Evolutionary conservation across 176 grass and related monocot species (phyloP).

Genomic region (Dactylis glomerata): DNA sequence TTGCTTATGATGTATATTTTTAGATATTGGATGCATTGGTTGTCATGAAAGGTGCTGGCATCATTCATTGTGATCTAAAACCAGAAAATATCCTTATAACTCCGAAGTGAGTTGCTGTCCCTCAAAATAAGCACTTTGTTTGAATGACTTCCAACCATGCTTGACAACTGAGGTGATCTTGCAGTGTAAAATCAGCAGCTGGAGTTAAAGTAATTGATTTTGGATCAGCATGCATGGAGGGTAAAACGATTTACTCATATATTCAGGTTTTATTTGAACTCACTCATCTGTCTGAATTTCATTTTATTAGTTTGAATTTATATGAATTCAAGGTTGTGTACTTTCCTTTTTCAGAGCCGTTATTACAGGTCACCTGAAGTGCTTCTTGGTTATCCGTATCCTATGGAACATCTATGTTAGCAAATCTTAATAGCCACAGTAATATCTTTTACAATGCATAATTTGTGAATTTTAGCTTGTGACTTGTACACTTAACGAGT

Average conservation of each 20-base stretch:
- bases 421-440: slow-evolving; percentile 7
- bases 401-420: slow-evolving; percentile 38
- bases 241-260: slow-evolving; percentile 91
- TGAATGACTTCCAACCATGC: slow-evolving; percentile 26
- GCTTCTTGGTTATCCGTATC: slow-evolving; percentile 99
- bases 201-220: slow-evolving; percentile 99
- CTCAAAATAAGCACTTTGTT: slow-evolving; percentile 19
- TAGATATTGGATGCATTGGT: slow-evolving; percentile 94
- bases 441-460: slow-evolving; percentile 15
- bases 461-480: slow-evolving; percentile 30
- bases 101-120: slow-evolving; percentile 55
- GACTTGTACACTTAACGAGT: slow-evolving; percentile 56
- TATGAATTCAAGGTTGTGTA: slow-evolving; percentile 36
- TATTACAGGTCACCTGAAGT: slow-evolving; percentile 98
- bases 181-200: slow-evolving; percentile 79
- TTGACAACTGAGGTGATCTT: slow-evolving; percentile 40
- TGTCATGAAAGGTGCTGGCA: slow-evolving; percentile 95
- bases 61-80: slow-evolving; percentile 99
- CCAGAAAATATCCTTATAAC: slow-evolving; percentile 98
- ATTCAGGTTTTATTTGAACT: slow-evolving; percentile 75
- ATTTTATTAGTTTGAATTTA: slow-evolving; percentile 21
- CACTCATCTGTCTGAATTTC: slow-evolving; percentile 22
- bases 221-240: slow-evolving; percentile 97
- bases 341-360: slow-evolving; percentile 80
- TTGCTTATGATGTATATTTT: slow-evolving; percentile 15